phyloP scores from a whole-genome alignment of 2,329 filamentous ascomycete genomes.

The Monosporascus sp. region DNA sequence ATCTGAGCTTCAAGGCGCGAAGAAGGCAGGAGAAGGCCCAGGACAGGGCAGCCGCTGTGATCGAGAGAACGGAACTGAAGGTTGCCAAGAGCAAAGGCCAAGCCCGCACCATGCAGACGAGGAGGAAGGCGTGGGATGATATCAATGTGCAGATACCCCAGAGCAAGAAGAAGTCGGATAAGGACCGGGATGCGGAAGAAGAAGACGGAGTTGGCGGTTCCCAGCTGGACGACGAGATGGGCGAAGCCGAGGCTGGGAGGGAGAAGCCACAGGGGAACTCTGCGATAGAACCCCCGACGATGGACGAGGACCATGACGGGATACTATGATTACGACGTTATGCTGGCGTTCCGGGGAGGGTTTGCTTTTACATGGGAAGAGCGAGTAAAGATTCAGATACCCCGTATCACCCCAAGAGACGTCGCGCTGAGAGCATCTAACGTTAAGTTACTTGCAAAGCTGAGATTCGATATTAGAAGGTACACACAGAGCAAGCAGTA shows the following conservation, averaged over 20 bases:
- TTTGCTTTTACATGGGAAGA: conserved; percentile 1
- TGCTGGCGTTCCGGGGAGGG: neutral
- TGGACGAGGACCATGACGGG: conserved; percentile 9
- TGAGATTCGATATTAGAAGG: too few species aligned
- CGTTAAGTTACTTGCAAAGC: too few species aligned
- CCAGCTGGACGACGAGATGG: conserved; percentile 21
- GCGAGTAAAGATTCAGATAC: neutral
- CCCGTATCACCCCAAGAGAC: neutral
- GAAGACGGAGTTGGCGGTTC: conserved; percentile 12
- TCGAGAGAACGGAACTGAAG: conserved; percentile 54
- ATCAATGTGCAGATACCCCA: conserved; percentile 41
- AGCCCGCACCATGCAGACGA: conserved; percentile 40
- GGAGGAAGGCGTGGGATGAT: conserved; percentile 54
- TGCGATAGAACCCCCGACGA: neutral
- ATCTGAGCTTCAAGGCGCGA: conserved; percentile 51
- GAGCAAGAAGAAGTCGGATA: conserved; percentile 5
- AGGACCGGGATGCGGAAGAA: conserved; percentile 8
- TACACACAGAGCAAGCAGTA: too few species aligned
- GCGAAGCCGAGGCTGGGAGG: conserved; percentile 11
- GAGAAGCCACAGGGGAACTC: neutral
- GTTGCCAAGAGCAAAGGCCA: conserved; percentile 49
- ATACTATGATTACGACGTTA: conserved; percentile 5
- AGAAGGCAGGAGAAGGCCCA: conserved; percentile 52
- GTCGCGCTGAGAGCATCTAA: too few species aligned
- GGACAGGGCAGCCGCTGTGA: conserved; percentile 54